phyloP scores from a whole-genome alignment of 495 filamentous ascomycete species.

The Xylaria castorea region DNA sequence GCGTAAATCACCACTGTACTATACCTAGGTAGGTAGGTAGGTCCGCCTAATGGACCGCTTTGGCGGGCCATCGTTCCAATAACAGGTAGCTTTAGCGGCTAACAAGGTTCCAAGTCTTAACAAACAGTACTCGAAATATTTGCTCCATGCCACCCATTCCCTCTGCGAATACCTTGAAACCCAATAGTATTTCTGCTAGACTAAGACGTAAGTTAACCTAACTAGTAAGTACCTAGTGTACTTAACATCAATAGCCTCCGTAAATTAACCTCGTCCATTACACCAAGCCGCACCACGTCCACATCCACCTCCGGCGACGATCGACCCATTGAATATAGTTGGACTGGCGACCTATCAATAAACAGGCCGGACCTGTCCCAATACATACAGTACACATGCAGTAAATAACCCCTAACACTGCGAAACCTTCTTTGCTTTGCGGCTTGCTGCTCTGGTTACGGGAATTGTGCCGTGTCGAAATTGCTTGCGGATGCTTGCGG shows the following conservation, averaged over 20 bases:
- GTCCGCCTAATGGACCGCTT: not conserved
- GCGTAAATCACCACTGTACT: not conserved
- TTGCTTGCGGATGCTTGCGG: slow-evolving; percentile 1
- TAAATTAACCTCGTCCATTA: not conserved
- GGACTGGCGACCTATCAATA: not conserved
- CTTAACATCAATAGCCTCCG: not conserved
- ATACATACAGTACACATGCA: not conserved
- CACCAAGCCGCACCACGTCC: not conserved
- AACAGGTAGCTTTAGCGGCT: not conserved
- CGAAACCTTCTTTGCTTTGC: slow-evolving; percentile 5
- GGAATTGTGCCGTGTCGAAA: slow-evolving; percentile 8
- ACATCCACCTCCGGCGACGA: not conserved
- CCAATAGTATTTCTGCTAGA: not conserved
- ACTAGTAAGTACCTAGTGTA: not conserved
- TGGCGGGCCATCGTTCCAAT: slow-evolving; percentile 1
- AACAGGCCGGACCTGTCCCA: not conserved
- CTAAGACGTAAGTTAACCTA: too few species aligned
- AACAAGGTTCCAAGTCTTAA: not conserved
- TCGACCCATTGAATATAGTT: slow-evolving; percentile 17
- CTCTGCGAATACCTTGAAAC: not conserved
- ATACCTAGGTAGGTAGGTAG: not conserved
- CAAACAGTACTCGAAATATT: not conserved
- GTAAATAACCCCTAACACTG: not conserved
- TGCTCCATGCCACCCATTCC: not conserved
- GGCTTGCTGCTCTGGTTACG: slow-evolving; percentile 9